Evolutionary conservation across 768 basidiomycete genomes (phyloP).

Genomic region (Suillus ampliporus): DNA sequence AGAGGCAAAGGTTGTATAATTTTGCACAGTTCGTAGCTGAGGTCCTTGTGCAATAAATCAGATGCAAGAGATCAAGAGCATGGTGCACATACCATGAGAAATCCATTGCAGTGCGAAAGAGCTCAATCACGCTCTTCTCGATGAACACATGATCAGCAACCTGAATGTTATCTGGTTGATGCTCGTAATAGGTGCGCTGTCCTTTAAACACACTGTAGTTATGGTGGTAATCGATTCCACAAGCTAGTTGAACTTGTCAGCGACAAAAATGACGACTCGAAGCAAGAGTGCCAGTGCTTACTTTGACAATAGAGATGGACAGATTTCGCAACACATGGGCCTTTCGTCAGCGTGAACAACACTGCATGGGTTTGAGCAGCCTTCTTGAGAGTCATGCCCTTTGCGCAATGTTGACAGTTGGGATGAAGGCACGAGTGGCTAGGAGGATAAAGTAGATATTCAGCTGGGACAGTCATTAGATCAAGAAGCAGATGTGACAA

Average conservation of each 20-base stretch:
- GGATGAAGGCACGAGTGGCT: background rate
- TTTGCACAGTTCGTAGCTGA: too few relatives aligned
- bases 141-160: conserved; percentile 35
- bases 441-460: background rate
- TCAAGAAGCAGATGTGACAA: background rate
- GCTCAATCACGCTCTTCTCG: conserved; percentile 25
- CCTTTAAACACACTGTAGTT: conserved; percentile 20
- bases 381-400: background rate
- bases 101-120: conserved; percentile 12
- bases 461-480: background rate
- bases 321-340: background rate
- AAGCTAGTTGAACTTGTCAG: conserved; percentile 15
- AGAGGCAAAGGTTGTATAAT: conserved; percentile 20
- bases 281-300: background rate
- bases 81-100: background rate
- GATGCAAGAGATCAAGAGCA: background rate
- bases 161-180: conserved; percentile 27
- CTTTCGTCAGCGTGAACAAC: background rate
- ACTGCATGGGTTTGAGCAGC: background rate
- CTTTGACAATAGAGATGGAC: background rate
- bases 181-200: conserved; percentile 26
- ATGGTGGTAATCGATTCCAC: conserved; percentile 25
- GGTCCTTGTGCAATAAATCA: background rate
- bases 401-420: background rate
- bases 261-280: background rate